Evolutionary conservation across 2,329 filamentous ascomycete species (phyloP), one percentile per base, ranked within the genome.

Genomic region (Colletotrichum orbiculare): DNA sequence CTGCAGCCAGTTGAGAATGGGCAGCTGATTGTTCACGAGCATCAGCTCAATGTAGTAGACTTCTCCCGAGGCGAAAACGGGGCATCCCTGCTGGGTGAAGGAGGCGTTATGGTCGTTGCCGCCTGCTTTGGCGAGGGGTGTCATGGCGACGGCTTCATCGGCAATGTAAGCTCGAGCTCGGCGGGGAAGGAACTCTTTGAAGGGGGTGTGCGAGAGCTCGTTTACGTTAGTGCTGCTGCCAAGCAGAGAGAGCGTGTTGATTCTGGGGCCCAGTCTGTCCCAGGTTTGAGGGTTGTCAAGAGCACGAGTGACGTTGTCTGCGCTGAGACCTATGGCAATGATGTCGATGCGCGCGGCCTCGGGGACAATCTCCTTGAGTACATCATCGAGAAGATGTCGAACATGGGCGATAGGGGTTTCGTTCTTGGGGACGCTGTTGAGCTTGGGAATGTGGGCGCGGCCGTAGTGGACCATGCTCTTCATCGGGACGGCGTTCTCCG

Each of bases 11-110:
- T 78, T 75, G 2, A 93, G 75, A 34, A 92, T 84, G 2, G 79
- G 74, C 11, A 73, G 70, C 67, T 87, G 84, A 0, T 85, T 83
- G 10, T 73, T 74, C 11, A 90, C 79, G 56, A 94, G 82, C 66
- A 92, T 84, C 42, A 81, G 80, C 74, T 96, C 92, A 8, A 79
- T 78, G 71, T 87, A 81, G 39, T 81, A 73, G 1, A 77, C 70
- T 67, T 91, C 87, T 4, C 90, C 90, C 2, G 89, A 85, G n/a
- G 90, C 89, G 75, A 90, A 91, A 67, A 88, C 84, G 5, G 91
- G 90, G 68, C 87, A 91, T 6, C 90, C 90, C 47, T 85, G 79
- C 10, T 75, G 69, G 0, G 80, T 79, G 71, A 82, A 79, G 42
- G 73, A 69, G 2, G 68, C 61, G 3, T 78, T 76, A 12, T 74